Evolutionary conservation across 345 rosid species (phyloP), one percentile per base, ranked within the genome.

Genomic region (Stellera chamaejasme): DNA sequence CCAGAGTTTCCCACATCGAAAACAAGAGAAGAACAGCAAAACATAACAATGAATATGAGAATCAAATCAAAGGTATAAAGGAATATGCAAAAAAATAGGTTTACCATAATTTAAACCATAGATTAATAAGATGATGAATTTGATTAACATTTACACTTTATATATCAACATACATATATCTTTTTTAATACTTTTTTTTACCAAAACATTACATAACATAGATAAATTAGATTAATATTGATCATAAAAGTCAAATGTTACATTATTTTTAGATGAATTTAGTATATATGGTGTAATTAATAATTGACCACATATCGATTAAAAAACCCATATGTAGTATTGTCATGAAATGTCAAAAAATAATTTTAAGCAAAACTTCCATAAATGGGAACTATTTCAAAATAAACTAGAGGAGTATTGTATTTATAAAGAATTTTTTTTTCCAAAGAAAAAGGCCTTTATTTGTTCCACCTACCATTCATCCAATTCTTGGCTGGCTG

Each of bases 401-500:
- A 47, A 6, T 52, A 28, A 41, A 51, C 8, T 25, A 10, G 23
- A 19, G 1, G 23, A 19, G 23, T 19, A 19, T 19, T 19, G 23
- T 19, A 19, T 19, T 19, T 19, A 19, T 19, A 19, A 19, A 19
- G 23, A 19, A 19, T 19, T 19, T 19, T 19, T 19, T 19, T 19
- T 19, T 19, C 23, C 23, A 19, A 19, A 13, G n/a, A 52, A 25
- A 14, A 9, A 2, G 32, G 4, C 1, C 3, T 2, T 1, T 0
- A 3, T 10, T 7, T 3, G 54, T 45, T 55, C 59, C 43, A 56
- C 80, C 69, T 79, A 93, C 99, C 99, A 66, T 93, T 93, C 97
- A 89, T 93, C 99, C 99, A 93, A 60, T 93, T 89, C 54, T 68
- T 75, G 50, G 70, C 57, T 3, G 99, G 99, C 58, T 89, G 99